These are phyloP conservation scores for Tetraselmis striata DNA, from an alignment of 139 green algal genomes.

Conservation along the genomic window DNA sequence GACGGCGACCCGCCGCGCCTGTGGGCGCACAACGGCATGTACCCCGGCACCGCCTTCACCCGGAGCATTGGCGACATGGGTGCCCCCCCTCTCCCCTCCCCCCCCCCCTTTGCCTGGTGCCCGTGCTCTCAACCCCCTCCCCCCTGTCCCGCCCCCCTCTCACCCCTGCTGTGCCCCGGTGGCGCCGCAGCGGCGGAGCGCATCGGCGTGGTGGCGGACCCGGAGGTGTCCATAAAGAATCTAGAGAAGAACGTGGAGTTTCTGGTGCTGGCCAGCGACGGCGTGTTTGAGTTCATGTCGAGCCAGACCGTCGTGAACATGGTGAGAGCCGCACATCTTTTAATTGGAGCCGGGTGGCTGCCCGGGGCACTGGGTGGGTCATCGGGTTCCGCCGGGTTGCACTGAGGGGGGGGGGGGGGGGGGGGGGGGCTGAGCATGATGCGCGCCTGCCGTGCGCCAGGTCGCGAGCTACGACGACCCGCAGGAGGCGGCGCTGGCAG, in stretches of 20 bases:
- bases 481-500: constrained; percentile 58
- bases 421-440: no score
- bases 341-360: no score
- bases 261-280: constrained; percentile 85
- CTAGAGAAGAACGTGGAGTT: constrained; percentile 46
- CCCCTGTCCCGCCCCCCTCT: no score
- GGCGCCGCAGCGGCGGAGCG: constrained; percentile 64
- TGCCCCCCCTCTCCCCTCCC: no score
- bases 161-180: no score
- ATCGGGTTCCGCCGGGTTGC: no score
- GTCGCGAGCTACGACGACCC: constrained; percentile 52
- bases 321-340: constrained; percentile 33
- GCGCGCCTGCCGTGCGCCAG: no score
- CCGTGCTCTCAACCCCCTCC: no score
- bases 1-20: constrained; percentile 86
- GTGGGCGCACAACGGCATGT: constrained; percentile 77
- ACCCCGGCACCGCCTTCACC: constrained; percentile 93
- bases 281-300: constrained; percentile 93
- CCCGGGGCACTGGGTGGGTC: no score
- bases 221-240: constrained; percentile 65
- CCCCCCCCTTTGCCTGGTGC: no score
- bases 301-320: constrained; percentile 84
- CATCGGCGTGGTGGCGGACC: constrained; percentile 84
- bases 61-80: constrained; percentile 82
- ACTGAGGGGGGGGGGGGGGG: no score